Evolutionary conservation across 2,329 filamentous ascomycete species (phyloP).

Genomic region (Colletotrichum sp.): DNA sequence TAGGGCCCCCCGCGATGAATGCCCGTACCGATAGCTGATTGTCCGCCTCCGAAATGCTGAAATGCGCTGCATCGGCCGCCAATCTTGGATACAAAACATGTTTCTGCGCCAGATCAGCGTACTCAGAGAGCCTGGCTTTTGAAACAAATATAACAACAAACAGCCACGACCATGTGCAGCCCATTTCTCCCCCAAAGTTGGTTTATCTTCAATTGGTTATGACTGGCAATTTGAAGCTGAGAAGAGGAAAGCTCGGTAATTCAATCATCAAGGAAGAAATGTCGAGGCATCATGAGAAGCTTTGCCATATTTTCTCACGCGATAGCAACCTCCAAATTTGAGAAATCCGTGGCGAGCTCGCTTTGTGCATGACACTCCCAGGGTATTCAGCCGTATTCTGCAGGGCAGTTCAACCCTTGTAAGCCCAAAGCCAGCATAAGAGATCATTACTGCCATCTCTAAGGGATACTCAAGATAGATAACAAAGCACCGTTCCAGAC

Average conservation of each 20-base stretch:
- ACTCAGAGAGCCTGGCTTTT: too few relatives aligned
- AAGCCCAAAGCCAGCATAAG: not conserved
- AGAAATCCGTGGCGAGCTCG: not conserved
- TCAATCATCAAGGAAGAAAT: not conserved
- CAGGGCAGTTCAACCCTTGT: not conserved
- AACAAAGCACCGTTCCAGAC: not conserved
- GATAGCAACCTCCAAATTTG: not conserved
- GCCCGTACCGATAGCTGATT: too few relatives aligned
- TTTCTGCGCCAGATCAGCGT: too few relatives aligned
- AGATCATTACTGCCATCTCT: not conserved
- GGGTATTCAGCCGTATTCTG: not conserved
- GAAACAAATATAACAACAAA: too few relatives aligned
- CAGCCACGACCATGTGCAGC: too few relatives aligned
- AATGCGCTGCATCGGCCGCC: too few relatives aligned
- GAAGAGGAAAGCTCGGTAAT: not conserved
- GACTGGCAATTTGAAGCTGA: not conserved
- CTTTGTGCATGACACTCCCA: not conserved
- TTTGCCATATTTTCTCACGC: not conserved
- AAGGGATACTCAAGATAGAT: not conserved
- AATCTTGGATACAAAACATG: too few relatives aligned
- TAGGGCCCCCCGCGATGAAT: too few relatives aligned
- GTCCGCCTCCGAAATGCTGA: too few relatives aligned
- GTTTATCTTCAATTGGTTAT: not conserved
- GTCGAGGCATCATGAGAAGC: not conserved
- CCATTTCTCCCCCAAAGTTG: not conserved